Conservation (phyloP, 2,329 filamentous ascomycete genomes). For the Incumbomyces lentus region DNA sequence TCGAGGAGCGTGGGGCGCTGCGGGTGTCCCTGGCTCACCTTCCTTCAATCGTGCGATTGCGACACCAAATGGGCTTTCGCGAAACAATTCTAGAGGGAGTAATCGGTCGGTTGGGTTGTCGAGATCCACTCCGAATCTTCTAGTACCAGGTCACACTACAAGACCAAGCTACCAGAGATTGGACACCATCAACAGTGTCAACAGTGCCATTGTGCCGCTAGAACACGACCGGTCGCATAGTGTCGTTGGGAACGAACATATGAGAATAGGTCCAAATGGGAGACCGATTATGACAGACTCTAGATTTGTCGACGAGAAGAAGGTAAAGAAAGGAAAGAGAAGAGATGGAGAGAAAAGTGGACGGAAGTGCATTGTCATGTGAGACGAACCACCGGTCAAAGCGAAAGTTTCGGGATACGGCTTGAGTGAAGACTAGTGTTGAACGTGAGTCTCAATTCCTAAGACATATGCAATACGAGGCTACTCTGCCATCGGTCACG, state of each 20-base stretch:
- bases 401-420: too few species aligned
- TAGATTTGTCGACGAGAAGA: not conserved
- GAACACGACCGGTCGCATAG: constrained; percentile 7
- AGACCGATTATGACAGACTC: constrained; percentile 4
- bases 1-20: constrained; percentile 15
- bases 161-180: constrained; percentile 15
- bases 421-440: too few species aligned
- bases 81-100: constrained; percentile 15
- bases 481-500: too few species aligned
- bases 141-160: constrained; percentile 5
- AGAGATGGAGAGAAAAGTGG: constrained; percentile 5
- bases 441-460: too few species aligned
- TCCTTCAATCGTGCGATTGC: constrained; percentile 14
- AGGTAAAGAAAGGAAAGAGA: constrained; percentile 5
- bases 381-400: not conserved
- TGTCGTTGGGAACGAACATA: not conserved
- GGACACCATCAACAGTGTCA: constrained; percentile 18
- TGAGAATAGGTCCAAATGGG: not conserved
- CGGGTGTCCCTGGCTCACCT: constrained; percentile 12
- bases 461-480: too few species aligned
- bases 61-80: constrained; percentile 12
- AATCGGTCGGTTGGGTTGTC: constrained; percentile 13
- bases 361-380: constrained; percentile 18
- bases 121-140: constrained; percentile 17
- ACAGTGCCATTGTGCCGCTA: constrained; percentile 3